Base-by-base conservation (phyloP, 352 stramenopile species). In the Phytophthora brassicae region DNA sequence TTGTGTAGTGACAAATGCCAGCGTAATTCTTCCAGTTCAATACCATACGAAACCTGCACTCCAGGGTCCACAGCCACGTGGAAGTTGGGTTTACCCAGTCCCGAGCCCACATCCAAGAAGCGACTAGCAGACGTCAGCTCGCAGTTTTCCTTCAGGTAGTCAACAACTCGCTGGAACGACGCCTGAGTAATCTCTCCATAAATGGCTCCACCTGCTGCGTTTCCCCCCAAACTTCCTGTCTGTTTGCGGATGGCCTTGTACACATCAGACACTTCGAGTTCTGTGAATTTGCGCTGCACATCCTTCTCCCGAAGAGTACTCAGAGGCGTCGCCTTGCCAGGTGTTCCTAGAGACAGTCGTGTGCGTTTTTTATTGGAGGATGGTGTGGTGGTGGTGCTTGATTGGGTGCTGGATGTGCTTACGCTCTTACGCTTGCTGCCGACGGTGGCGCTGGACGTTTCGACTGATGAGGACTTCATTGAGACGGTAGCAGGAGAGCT, bases 171-270 rank as follows among this genome's bases (percentile, higher is more conserved):
- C 73, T 99, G 96, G 86, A 99, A 99, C 23, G 90, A 98, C 26
- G 88, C 89, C 41, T 97, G 86, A 12, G 97, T 99, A 60, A 99
- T 91, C 74, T 99, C 97, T 16, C 97, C 97, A 70, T 99, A 99
- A 65, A 99, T 99, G 20, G 96, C 94, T 24, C 97, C 97, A 51
- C 92, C 92, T 2, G 92, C 86, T 4, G 89, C 95, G 64, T 99
- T 99, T 16, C 96, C 96, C 22, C 96, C 96, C 22, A 99, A 84
- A 39, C 84, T 90, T 12, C 96, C 96, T 0, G 95, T 99, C 43
- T 96, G 74, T 68, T 98, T 98, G 42, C 89, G 86, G 47, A 99
- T 95, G 5, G 97, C 77, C 47, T 84, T 86, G 75, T 99, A 98
- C 5, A 93, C 86, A 33, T 94, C 81, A 0, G 78, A 81, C n/a